Base-by-base conservation (phyloP, 352 stramenopile species). In the Globisporangium nagaii region DNA sequence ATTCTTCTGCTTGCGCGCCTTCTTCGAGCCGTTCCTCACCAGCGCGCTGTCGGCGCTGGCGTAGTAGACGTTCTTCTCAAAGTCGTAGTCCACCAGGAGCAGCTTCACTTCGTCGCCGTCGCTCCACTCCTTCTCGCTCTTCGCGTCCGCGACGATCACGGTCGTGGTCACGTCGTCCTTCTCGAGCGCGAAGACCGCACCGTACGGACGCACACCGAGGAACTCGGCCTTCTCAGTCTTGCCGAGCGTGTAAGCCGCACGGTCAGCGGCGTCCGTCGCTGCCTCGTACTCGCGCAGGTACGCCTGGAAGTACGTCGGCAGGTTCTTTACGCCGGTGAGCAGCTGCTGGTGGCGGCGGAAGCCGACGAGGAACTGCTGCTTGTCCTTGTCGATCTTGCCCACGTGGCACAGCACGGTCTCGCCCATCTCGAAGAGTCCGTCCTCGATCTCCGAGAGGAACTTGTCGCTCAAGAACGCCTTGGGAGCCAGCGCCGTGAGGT, bases 151-250 rank as follows among this genome's bases (percentile, higher is more conserved):
- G 19, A 93, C 84, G 34, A 95, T 63, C 22, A 94, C 82, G 2
- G 79, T 93, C 9, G 77, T 71, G 11, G 68, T 73, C 15, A 80
- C 62, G 1, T 87, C 74, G 32, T 77, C 68, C 47, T 86, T 79
- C 25, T 86, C 73, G 1, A 95, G 50, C n/a, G 76, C 71, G 46
- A 93, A 95, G 22, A 95, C 86, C 22, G 82, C 80, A 48, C 86
- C 86, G 56, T 95, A 95, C n/a, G 78, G 79, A 45, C 85, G 83
- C 41, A 90, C 48, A 24, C 78, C 79, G n/a, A 95, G 55, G 66
- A 92, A 93, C 58, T 93, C 84, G 6, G 78, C 79, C 60, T 90
- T 89, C 52, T 90, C 80, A 1, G 72, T 86, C 70, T 84, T 85
- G 11, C 86, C 84, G 6, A 95, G 58, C 11, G 62, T 37, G 44